Base-by-base conservation (phyloP, 768 basidiomycete species). In the Pisolithus orientalis region DNA sequence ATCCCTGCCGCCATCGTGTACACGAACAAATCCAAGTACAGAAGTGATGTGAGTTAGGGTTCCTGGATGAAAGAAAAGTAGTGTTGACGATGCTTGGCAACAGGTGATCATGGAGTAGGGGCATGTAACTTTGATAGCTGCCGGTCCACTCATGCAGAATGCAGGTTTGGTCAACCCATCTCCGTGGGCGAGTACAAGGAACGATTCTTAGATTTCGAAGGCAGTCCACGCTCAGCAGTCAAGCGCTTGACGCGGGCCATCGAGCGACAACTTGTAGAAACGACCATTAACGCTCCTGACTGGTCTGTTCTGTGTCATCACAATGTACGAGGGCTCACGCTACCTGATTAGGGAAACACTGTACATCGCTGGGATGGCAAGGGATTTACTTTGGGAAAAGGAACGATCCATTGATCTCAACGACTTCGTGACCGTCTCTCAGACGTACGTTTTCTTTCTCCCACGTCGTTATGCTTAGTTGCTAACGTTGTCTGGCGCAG, bases 11-110 rank as follows among this genome's bases (percentile, higher is more conserved):
- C 90, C 5, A 93, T 99, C 56, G 91, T 92, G 13, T 98, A 98
- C 68, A 92, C 90, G 51, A 85, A 97, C 72, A 98, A 99, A 70
- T 83, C 87, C 34, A 95, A 94, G 73, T 99, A 98, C 65, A 78
- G 94, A 56, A 94, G 92, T 65, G 71, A 82, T 58, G 94, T 94
- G 53, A 71, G 90, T 74, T 27, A 25, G 46, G 54, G 69, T 68
- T 70, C 49, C 51, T 64, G 57, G 42, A 31, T 48, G 46, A 52
- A 29, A 21, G 39, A 3, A 38, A 32, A 37, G 6, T 28, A 17
- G 46, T 52, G 39, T 29, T 48, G 34, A 31, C 16, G 10, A 45
- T 44, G 45, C 51, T 42, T 53, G 31, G 37, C 46, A 37, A 43
- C 54, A 87, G 85, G 86, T 83, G 49, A 80, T 89, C 55, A 79